Conservation (phyloP, 495 filamentous ascomycete species). For the Podospora appendiculata region DNA sequence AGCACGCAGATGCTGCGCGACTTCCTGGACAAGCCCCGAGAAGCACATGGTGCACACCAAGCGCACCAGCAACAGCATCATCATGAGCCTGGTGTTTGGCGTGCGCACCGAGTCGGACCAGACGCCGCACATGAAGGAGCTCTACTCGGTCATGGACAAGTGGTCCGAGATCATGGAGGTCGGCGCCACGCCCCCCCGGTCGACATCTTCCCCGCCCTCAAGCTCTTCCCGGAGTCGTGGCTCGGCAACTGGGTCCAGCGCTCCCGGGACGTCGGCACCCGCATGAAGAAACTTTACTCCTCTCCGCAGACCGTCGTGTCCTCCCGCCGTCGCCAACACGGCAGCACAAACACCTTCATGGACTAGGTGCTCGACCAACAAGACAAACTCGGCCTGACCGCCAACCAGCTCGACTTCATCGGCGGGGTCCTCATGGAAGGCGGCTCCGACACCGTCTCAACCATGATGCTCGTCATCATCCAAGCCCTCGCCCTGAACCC, state of each 20-base stretch:
- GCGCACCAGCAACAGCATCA: conserved; percentile 39
- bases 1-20: conserved; percentile 38
- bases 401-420: conserved; percentile 31
- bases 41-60: conserved; percentile 39
- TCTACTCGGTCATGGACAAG: conserved; percentile 41
- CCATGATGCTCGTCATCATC: conserved; percentile 30
- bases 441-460: conserved; percentile 38
- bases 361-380: conserved; percentile 37
- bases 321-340: conserved; percentile 8
- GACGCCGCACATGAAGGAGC: conserved; percentile 24
- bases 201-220: conserved; percentile 38
- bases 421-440: conserved; percentile 36
- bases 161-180: conserved; percentile 41
- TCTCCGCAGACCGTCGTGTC: conserved; percentile 14
- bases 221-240: conserved; percentile 32
- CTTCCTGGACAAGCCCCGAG: conserved; percentile 27
- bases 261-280: conserved; percentile 24
- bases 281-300: conserved; percentile 36
- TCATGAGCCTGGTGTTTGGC: conserved; percentile 34
- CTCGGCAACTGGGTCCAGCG: conserved; percentile 33
- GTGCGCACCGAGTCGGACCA: conserved; percentile 25
- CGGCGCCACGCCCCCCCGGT: conserved; percentile 43
- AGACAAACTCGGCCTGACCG: conserved; percentile 29
- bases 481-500: conserved; percentile 37
- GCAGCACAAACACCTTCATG: conserved; percentile 26